phyloP scores from a whole-genome alignment of 164 flowering plant genomes.

The Berberis vulgaris region DNA sequence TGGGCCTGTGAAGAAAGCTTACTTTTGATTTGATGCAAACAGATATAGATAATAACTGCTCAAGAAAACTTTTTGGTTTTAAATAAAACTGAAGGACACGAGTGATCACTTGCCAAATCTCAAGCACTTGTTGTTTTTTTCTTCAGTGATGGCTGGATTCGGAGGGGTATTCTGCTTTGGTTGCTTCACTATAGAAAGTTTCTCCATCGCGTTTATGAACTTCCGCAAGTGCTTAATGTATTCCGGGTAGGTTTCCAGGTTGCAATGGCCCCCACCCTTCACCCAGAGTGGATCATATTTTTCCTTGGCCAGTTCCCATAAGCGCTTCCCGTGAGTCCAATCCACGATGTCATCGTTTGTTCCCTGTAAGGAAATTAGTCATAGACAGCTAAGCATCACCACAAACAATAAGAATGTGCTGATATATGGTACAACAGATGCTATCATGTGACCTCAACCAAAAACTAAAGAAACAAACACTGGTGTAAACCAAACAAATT shows the following conservation, averaged over 20 bases:
- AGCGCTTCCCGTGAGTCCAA: slow-evolving; percentile 81
- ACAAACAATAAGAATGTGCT: slow-evolving; percentile 3
- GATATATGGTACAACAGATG: background rate
- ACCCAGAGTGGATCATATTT: slow-evolving; percentile 96
- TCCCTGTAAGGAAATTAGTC: slow-evolving; percentile 45
- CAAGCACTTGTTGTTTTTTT: slow-evolving; percentile 75
- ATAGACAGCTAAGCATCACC: slow-evolving; percentile 5
- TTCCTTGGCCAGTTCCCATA: slow-evolving; percentile 94
- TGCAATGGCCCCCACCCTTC: slow-evolving; percentile 95
- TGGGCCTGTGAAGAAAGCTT: slow-evolving; percentile 7
- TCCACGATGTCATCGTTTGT: slow-evolving; percentile 91
- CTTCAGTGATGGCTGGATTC: slow-evolving; percentile 44
- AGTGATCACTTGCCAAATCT: slow-evolving; percentile 61
- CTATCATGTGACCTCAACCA: background rate
- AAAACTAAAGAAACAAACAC: background rate
- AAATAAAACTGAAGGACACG: background rate
- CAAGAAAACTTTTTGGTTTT: background rate
- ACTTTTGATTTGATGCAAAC: background rate
- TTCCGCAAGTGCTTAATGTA: slow-evolving; percentile 86
- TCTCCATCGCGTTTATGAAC: slow-evolving; percentile 89
- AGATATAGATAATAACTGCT: background rate
- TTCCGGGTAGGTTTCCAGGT: slow-evolving; percentile 93
- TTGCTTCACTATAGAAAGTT: slow-evolving; percentile 47
- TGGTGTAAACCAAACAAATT: background rate
- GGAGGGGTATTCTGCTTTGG: slow-evolving; percentile 25